Evolutionary conservation across 148 eudicot genomes (phyloP).

Genomic region (Amaranthus hypochondriacus): DNA sequence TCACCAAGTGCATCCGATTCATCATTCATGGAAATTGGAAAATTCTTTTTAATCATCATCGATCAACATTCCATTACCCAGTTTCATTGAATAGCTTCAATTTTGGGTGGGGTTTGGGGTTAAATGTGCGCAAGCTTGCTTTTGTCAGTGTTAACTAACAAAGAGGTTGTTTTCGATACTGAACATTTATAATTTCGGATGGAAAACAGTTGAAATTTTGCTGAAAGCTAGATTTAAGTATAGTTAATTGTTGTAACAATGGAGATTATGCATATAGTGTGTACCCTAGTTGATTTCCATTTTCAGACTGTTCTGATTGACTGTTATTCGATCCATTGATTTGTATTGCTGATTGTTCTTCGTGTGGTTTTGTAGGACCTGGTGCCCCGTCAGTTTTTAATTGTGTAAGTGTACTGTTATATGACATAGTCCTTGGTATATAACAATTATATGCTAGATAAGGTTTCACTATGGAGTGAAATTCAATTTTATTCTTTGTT

Average conservation of each 20-base stretch:
- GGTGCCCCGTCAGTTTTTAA: conserved; percentile 82
- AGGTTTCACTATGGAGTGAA: not conserved
- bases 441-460: not conserved
- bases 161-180: too few relatives aligned
- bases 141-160: too few relatives aligned
- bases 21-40: too few relatives aligned
- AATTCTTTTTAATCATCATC: too few relatives aligned
- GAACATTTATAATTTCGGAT: too few relatives aligned
- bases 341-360: conserved; percentile 7
- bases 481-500: not conserved
- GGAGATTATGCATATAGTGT: not conserved
- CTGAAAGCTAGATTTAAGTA: not conserved
- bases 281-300: not conserved
- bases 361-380: conserved; percentile 59
- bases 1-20: too few relatives aligned
- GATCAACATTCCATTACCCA: too few relatives aligned
- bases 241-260: not conserved
- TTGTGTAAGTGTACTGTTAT: conserved; percentile 49
- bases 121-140: too few relatives aligned
- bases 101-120: too few relatives aligned
- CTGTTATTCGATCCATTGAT: not conserved
- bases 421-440: not conserved
- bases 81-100: too few relatives aligned
- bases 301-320: not conserved
- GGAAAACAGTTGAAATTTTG: not conserved